Evolutionary conservation across 1,284 basidiomycete genomes (phyloP).

Genomic region (Athelia psychrophila): DNA sequence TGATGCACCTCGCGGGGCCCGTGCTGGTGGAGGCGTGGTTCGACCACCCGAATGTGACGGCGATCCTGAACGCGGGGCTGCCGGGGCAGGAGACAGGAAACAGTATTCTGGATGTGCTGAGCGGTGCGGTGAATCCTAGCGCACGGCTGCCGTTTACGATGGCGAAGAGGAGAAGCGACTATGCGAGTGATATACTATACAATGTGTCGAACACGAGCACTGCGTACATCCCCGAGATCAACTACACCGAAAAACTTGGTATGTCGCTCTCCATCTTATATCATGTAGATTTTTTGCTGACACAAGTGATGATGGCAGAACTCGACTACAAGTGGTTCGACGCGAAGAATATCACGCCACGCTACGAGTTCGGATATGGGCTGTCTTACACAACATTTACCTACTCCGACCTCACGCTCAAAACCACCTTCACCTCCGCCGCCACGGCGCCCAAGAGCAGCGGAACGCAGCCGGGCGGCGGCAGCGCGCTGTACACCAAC

Average conservation of each 20-base stretch:
- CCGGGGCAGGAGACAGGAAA: conserved; percentile 64
- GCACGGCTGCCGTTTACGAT: conserved; percentile 53
- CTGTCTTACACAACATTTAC: conserved; percentile 76
- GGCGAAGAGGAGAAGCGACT: conserved; percentile 47
- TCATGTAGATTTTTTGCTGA: conserved; percentile 14
- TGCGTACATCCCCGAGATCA: conserved; percentile 27
- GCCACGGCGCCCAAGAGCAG: conserved; percentile 11
- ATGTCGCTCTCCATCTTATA: not conserved
- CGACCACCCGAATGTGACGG: conserved; percentile 51
- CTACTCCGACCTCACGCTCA: conserved; percentile 47
- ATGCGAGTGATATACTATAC: conserved; percentile 34
- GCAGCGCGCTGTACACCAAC: conserved; percentile 11
- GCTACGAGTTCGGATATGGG: conserved; percentile 78
- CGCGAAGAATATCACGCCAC: conserved; percentile 44
- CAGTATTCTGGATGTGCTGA: conserved; percentile 49
- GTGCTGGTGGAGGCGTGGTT: conserved; percentile 51
- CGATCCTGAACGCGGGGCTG: conserved; percentile 32
- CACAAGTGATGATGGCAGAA: conserved; percentile 37
- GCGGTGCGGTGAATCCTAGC: conserved; percentile 45
- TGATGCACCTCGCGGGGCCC: conserved; percentile 53
- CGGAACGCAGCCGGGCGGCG: conserved; percentile 8
- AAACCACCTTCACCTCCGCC: conserved; percentile 30
- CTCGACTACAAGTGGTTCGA: conserved; percentile 78
- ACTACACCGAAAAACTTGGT: conserved; percentile 39
- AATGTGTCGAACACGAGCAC: conserved; percentile 5